Evolutionary conservation across 805 yeast genomes (phyloP), one percentile per base, ranked within the genome.

Genomic region (Saitoella complicata): DNA sequence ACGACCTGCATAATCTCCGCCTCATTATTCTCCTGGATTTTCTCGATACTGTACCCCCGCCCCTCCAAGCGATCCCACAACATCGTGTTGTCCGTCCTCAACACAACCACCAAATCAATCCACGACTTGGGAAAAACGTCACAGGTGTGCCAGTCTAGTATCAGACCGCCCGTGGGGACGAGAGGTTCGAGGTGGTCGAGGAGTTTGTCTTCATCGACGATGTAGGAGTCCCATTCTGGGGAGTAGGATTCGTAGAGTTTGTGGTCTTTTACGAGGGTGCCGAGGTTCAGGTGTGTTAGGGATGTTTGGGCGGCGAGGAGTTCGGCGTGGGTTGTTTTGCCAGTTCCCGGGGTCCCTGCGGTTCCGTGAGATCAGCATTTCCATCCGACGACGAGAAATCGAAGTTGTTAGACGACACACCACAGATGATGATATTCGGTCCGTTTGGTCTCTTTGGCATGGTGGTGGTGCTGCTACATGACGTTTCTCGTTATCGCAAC

Each of bases 121-220:
- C 85, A 72, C 53, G 93, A 67, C 58, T 86, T 97, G 1, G 97
- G 97, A 58, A 91, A 88, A 12, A 84, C 73, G 56, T 91, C 98
- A 62, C 94, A 85, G 39, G 88, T 91, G 59, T 91, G 99, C 98
- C 98, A 91, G 61, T 91, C 99, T 8, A 91, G 70, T 6, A 91
- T 67, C n/a, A 71, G 69, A 1, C 93, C 94, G n/a, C 99, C 99
- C 50, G 75, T 67, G 44, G 21, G 21, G 4, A 21, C 21, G 21
- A 21, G 21, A 21, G 21, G 21, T 21, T 21, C 21, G 21, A 21
- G 21, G 21, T 21, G 21, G 21, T 21, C 21, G 21, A 86, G 62
- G 9, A 88, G 66, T 52, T 76, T 78, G 57, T 91, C 97, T 55
- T 88, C 98, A 62, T 91, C 95, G 5, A 88, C 95, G 37, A 88